A percentile compares a stretch with the other conserved stretches of the same genome.
phyloP scores from a whole-genome alignment of 2,329 filamentous ascomycete species.

The Raffaelea ambrosiae region DNA sequence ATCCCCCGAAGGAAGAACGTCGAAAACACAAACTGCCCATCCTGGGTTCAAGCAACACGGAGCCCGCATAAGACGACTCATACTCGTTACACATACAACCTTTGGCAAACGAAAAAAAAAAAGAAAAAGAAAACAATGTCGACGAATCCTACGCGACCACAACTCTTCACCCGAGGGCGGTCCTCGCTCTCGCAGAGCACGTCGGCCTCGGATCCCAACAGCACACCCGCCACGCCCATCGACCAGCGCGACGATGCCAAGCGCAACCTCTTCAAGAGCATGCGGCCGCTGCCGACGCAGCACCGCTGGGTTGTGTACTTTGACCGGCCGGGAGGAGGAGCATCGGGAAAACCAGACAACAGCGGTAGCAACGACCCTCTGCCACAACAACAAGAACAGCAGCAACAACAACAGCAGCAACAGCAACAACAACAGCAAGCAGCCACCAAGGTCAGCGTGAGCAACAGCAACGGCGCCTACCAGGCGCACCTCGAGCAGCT shows the following conservation, averaged over 20 bases:
- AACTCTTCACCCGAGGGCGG: constrained; percentile 54
- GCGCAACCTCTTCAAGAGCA: constrained; percentile 71
- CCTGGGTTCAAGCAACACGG: too few relatives aligned
- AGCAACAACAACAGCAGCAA: background rate
- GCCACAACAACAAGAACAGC: constrained; percentile 18
- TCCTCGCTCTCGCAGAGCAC: constrained; percentile 49
- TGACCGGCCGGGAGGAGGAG: constrained; percentile 44
- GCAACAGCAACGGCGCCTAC: too few relatives aligned
- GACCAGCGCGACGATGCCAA: constrained; percentile 70
- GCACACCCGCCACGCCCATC: constrained; percentile 54
- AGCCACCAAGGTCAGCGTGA: background rate
- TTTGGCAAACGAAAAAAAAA: too few relatives aligned
- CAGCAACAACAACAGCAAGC: constrained; percentile 18
- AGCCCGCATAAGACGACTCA: too few relatives aligned
- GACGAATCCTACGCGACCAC: constrained; percentile 46
- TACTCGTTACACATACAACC: background rate
- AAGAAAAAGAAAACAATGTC: too few relatives aligned
- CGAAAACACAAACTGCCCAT: too few relatives aligned
- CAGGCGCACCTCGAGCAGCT: constrained; percentile 52
- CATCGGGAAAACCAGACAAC: background rate
- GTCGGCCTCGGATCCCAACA: constrained; percentile 41
- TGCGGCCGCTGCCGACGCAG: constrained; percentile 65
- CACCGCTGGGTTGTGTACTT: constrained; percentile 72
- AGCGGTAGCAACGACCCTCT: background rate
- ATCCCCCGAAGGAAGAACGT: too few relatives aligned